Base-by-base conservation (phyloP, 108 stramenopile genomes). In the Chaetoceros tenuissimus region DNA sequence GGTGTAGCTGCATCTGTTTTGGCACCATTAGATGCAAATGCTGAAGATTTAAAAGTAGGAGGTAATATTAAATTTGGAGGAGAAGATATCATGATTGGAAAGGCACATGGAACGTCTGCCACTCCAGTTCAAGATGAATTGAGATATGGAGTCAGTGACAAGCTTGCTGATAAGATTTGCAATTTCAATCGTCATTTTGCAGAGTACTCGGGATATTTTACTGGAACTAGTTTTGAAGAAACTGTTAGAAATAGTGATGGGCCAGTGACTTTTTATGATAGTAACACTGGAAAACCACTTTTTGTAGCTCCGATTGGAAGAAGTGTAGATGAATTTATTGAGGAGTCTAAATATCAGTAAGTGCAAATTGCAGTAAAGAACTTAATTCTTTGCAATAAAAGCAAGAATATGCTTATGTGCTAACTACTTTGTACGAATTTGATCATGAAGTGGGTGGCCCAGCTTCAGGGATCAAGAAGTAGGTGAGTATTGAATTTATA, bases 171-270 rank as follows among this genome's bases (percentile, higher is more conserved):
- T 59, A 68, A 71, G 48, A 88, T 88, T 24, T 74, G 76, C 71
- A 79, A 69, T 27, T 95, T 75, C 78, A 95, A 95, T 66, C 64
- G 89, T 24, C 84, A 86, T 60, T 92, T 80, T 66, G 94, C 94
- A 8, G 94, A 95, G 69, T 62, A 69, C 58, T 69, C 68, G 18
- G 89, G 94, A 28, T 96, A 92, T 58, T 96, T 78, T 68, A 45
- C 25, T 45, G 64, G 60, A n/a, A 84, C 83, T 2, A 53, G 73
- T 19, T 82, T 84, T 48, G 74, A 79, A 48, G 67, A 79, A 2
- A 53, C 57, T 16, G 71, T 75, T 3, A 51, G 68, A 51, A 45
- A 62, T 34, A 55, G 62, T 22, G 64, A 69, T 49, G 61, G 46
- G 46, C 75, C 73, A 8, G 63, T 87, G 20, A 81, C 78, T 7